Percentiles rank a stretch among this genome's conserved stretches.
Conservation (phyloP, 345 rosid genomes). For the Gossypium longicalyx region DNA sequence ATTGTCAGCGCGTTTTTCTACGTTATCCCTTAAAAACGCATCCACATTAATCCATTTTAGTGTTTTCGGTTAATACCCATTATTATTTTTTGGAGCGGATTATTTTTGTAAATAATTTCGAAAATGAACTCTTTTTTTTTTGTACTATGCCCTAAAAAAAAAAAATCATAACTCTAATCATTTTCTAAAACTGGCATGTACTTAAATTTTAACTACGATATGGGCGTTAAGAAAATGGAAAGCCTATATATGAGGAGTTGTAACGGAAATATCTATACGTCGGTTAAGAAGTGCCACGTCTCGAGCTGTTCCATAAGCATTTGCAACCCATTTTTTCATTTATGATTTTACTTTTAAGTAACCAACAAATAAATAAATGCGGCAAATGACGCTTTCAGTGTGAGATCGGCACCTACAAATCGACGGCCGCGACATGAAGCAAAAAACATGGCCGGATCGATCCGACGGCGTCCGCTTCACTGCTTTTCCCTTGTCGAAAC, state of each 20-base stretch:
- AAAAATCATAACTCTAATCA: too few species aligned
- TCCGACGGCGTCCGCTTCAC: constrained; percentile 41
- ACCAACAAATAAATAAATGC: not conserved
- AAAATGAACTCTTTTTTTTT: fast-evolving
- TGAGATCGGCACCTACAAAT: not conserved
- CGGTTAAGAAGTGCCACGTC: not conserved
- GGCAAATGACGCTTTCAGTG: not conserved
- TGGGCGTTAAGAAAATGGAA: too few species aligned
- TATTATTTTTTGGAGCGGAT: too few species aligned
- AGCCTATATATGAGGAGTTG: not conserved
- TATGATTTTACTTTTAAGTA: not conserved
- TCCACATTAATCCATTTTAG: fast-evolving
- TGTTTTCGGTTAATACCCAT: too few species aligned
- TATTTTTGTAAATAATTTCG: too few species aligned
- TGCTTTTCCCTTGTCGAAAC: constrained; percentile 23
- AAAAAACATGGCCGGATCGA: constrained; percentile 51
- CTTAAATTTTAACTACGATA: too few species aligned
- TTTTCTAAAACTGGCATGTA: too few species aligned
- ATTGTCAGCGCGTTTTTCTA: fast-evolving
- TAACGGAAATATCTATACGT: not conserved
- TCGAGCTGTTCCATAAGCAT: not conserved
- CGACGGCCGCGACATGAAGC: constrained; percentile 30
- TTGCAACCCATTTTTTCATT: not conserved
- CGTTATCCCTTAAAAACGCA: fast-evolving
- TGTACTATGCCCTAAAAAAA: too few species aligned